Evolutionary conservation across 2,329 filamentous ascomycete species (phyloP).

Genomic region (Lasiodiplodia theobromae): DNA sequence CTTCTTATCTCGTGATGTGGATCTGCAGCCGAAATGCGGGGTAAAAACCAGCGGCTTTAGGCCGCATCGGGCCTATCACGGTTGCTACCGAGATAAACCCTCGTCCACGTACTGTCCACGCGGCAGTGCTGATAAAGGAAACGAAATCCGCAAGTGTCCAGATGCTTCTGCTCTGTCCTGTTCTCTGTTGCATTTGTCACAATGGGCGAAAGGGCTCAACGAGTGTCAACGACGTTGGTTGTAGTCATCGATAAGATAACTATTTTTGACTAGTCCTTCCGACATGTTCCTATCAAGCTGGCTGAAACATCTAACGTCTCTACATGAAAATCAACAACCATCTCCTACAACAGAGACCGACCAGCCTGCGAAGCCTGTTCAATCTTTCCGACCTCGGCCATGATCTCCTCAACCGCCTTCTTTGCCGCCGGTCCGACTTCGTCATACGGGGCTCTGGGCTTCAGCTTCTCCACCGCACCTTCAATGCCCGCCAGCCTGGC

Average conservation of each 20-base stretch:
- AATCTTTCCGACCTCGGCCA: constrained; percentile 14
- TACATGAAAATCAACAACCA: background rate
- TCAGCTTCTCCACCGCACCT: constrained; percentile 63
- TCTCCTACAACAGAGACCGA: background rate
- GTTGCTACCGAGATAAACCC: background rate
- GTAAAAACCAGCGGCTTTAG: background rate
- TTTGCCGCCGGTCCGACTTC: constrained; percentile 37
- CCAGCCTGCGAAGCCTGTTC: background rate
- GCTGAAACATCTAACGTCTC: background rate
- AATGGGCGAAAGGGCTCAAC: too few species aligned
- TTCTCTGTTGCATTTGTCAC: background rate
- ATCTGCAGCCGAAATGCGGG: constrained; percentile 22
- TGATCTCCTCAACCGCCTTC: constrained; percentile 5
- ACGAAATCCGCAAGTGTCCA: background rate
- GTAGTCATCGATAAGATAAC: background rate
- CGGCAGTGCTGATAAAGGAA: background rate
- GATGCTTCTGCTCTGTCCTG: too few species aligned
- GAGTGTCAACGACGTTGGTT: background rate
- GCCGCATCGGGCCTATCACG: background rate
- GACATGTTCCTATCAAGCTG: background rate
- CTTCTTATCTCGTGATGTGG: constrained; percentile 14
- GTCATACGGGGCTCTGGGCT: constrained; percentile 68
- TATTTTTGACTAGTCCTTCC: background rate
- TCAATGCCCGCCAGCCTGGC: constrained; percentile 67
- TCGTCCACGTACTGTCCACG: background rate